phyloP scores from a whole-genome alignment of 495 filamentous ascomycete species.

The Pyrenula aspistea region DNA sequence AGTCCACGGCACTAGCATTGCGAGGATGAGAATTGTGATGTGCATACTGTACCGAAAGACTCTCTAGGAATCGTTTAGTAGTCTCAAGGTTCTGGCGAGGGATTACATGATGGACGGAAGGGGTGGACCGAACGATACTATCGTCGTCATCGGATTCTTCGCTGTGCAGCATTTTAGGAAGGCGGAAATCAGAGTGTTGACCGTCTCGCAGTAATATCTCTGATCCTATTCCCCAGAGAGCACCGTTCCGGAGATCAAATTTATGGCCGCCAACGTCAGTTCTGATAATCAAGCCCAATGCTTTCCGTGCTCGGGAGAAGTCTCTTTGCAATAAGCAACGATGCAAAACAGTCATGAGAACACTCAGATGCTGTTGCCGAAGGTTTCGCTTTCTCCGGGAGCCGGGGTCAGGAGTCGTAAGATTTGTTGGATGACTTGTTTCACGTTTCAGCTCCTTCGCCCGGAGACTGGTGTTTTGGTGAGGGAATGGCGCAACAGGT shows the following conservation, averaged over 20 bases:
- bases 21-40: constrained; percentile 33
- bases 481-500: constrained; percentile 11
- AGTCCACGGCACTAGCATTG: constrained; percentile 37
- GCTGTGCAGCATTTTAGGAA: constrained; percentile 4
- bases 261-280: constrained; percentile 33
- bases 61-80: constrained; percentile 53
- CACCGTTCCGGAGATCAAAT: constrained; percentile 42
- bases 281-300: constrained; percentile 53
- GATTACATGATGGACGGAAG: not conserved
- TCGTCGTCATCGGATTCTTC: constrained; percentile 5
- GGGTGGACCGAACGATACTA: not conserved
- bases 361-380: constrained; percentile 45
- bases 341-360: constrained; percentile 50
- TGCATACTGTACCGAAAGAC: constrained; percentile 55
- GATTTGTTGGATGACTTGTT: not conserved
- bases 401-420: not conserved
- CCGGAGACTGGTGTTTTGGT: not conserved
- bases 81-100: constrained; percentile 22
- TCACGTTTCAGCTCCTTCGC: not conserved
- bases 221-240: constrained; percentile 58
- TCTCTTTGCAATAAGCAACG: constrained; percentile 47
- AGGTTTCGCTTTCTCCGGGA: constrained; percentile 2
- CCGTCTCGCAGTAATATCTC: constrained; percentile 48
- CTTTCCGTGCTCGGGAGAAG: constrained; percentile 47
- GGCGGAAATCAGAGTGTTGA: not conserved